These are phyloP conservation scores for Fomes fomentarius DNA, from an alignment of 1,284 basidiomycete species.

Conservation along the genomic window DNA sequence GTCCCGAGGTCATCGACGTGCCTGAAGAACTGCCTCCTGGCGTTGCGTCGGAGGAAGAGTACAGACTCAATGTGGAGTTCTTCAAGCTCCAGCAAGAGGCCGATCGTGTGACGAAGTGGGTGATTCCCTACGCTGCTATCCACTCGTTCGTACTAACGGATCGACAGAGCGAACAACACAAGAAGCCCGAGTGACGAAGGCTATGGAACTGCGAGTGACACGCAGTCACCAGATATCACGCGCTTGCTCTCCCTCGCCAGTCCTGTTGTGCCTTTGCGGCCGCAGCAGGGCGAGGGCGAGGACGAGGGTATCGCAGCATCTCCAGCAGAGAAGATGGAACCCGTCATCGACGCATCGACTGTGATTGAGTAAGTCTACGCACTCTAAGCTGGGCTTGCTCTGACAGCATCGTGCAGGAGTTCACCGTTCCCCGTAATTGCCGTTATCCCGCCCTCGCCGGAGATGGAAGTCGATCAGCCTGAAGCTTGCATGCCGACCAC, in stretches of 20 bases:
- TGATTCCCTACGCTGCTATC: neutral
- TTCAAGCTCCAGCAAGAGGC: too few relatives aligned
- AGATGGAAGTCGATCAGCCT: neutral
- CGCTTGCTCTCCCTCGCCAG: neutral
- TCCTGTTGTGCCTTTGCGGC: neutral
- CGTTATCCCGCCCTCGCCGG: neutral
- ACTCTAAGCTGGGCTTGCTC: too few relatives aligned
- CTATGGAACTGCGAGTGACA: neutral
- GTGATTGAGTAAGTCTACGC: too few relatives aligned
- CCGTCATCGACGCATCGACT: neutral
- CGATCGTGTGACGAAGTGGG: neutral
- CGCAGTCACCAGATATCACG: neutral
- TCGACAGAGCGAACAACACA: neutral
- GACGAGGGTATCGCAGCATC: neutral
- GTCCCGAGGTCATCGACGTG: neutral
- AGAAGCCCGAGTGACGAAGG: neutral
- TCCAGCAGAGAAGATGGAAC: neutral
- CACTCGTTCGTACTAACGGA: neutral
- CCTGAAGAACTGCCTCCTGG: neutral
- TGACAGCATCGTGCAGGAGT: neutral
- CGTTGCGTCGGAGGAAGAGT: neutral
- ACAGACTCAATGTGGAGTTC: neutral
- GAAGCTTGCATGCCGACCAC: neutral
- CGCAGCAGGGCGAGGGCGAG: neutral
- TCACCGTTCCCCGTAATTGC: neutral